These are phyloP conservation scores for Vanrija sp. DNA, from an alignment of 1,284 basidiomycete genomes.

Conservation along the genomic window DNA sequence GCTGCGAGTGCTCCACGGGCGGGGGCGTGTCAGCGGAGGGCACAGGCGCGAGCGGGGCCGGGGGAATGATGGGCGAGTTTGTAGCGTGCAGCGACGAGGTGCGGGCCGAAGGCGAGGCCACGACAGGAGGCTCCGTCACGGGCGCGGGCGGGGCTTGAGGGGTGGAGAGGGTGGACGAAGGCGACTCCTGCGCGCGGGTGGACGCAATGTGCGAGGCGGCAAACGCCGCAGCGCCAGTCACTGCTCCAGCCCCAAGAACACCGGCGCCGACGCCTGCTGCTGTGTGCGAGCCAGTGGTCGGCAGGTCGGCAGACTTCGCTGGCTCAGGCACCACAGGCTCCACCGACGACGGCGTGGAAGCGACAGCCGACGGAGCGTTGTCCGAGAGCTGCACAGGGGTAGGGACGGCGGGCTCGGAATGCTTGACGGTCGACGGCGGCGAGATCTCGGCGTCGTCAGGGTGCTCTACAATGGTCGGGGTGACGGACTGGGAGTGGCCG, in stretches of 20 bases:
- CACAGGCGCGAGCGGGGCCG: not conserved
- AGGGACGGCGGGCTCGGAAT: too few relatives aligned
- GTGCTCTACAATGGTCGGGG: too few relatives aligned
- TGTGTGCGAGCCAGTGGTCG: not conserved
- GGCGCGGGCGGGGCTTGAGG: not conserved
- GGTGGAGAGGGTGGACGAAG: not conserved
- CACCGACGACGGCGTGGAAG: too few relatives aligned
- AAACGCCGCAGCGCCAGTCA: slow-evolving; percentile 1
- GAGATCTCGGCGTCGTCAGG: too few relatives aligned
- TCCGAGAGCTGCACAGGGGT: too few relatives aligned
- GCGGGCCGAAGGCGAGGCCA: not conserved
- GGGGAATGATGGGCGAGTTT: not conserved
- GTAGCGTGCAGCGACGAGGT: not conserved
- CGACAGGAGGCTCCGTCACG: not conserved
- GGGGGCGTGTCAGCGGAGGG: not conserved
- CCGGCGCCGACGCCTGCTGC: not conserved
- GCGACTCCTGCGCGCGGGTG: not conserved
- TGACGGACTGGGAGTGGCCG: too few relatives aligned
- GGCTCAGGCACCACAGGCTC: not conserved
- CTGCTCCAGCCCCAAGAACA: slow-evolving; percentile 2
- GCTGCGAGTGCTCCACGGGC: not conserved
- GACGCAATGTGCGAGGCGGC: not conserved
- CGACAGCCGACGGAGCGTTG: too few relatives aligned
- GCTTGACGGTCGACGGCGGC: too few relatives aligned
- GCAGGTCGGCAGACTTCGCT: not conserved